Evolutionary conservation across 106 monocot species (phyloP).

Genomic region (Dioscorea alata): DNA sequence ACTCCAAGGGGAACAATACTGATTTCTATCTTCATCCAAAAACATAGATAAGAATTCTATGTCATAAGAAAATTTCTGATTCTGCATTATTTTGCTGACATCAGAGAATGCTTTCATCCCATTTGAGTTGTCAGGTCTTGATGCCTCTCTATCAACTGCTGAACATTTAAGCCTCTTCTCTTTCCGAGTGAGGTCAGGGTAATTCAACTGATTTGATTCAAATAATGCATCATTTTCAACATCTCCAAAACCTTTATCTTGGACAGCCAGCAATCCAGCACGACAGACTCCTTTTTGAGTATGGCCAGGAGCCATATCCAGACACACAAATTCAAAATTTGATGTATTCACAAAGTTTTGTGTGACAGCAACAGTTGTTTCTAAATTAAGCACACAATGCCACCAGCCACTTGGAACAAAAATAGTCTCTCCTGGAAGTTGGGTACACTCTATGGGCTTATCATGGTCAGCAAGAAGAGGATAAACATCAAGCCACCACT

Average conservation of each 20-base stretch:
- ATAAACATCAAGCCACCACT: slow-evolving; percentile 99
- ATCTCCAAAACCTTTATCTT: slow-evolving; percentile 17
- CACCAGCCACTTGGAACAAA: slow-evolving; percentile 99
- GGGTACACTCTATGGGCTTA: slow-evolving; percentile 93
- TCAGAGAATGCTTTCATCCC: slow-evolving; percentile 9
- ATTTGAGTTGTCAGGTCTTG: slow-evolving; percentile 9
- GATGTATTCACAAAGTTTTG: slow-evolving; percentile 87
- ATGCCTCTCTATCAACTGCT: slow-evolving; percentile 7
- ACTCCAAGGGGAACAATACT: slow-evolving; percentile 76
- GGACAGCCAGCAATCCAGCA: slow-evolving; percentile 84
- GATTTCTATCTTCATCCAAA: slow-evolving; percentile 72
- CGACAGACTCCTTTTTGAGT: slow-evolving; percentile 90
- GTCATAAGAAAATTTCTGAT: slow-evolving; percentile 67
- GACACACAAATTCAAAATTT: slow-evolving; percentile 83
- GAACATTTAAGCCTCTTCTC: slow-evolving; percentile 50
- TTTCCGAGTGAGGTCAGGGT: slow-evolving; percentile 40
- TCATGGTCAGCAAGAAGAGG: slow-evolving; percentile 86
- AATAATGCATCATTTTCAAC: slow-evolving; percentile 3
- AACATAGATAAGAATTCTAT: slow-evolving; percentile 71
- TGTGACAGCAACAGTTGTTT: slow-evolving; percentile 89
- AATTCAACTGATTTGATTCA: slow-evolving; percentile 23
- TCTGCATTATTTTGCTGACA: slow-evolving; percentile 10
- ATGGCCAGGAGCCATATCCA: slow-evolving; percentile 93
- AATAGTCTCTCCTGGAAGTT: slow-evolving; percentile 91
- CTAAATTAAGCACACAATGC: slow-evolving; percentile 97